These are phyloP conservation scores for Graphilbum sp. DNA, from an alignment of 2,329 filamentous ascomycete species.

Conservation along the genomic window DNA sequence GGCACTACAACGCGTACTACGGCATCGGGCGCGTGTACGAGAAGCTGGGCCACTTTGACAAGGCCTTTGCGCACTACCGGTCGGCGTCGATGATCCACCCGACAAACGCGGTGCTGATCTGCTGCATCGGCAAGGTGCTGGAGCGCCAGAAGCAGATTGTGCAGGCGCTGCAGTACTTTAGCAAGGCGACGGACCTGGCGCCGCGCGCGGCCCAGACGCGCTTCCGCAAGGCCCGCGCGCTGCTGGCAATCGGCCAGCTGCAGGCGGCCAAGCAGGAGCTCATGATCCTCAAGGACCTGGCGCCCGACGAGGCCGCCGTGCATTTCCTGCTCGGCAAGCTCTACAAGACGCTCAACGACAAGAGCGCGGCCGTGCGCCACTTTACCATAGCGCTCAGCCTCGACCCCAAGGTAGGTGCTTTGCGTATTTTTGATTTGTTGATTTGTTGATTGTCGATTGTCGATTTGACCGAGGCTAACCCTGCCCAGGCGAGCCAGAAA, in stretches of 20 bases:
- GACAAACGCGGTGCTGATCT: conserved; percentile 80
- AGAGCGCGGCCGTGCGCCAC: conserved; percentile 70
- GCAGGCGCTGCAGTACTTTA: conserved; percentile 66
- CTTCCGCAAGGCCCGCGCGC: conserved; percentile 80
- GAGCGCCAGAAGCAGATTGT: conserved; percentile 76
- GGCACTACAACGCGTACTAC: conserved; percentile 98
- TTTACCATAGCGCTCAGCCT: conserved; percentile 91
- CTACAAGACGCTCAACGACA: conserved; percentile 57
- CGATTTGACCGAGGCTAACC: too few species aligned
- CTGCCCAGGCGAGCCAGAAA: conserved; percentile 61
- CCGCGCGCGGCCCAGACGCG: conserved; percentile 68
- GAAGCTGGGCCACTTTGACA: conserved; percentile 78
- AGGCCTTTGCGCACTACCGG: conserved; percentile 82
- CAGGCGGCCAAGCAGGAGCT: conserved; percentile 66
- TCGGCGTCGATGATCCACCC: conserved; percentile 82
- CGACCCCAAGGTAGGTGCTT: conserved; percentile 76
- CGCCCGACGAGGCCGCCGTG: conserved; percentile 87
- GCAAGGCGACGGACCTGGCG: conserved; percentile 64
- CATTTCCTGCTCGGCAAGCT: conserved; percentile 85
- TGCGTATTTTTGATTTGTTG: neutral
- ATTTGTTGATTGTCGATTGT: too few species aligned
- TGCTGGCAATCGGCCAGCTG: conserved; percentile 59
- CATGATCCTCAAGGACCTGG: conserved; percentile 74
- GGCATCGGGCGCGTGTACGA: conserved; percentile 72
- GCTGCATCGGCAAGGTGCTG: conserved; percentile 77